Evolutionary conservation across 2,329 filamentous ascomycete genomes (phyloP), one percentile per base, ranked within the genome.

Genomic region (Aspergillus sp.): DNA sequence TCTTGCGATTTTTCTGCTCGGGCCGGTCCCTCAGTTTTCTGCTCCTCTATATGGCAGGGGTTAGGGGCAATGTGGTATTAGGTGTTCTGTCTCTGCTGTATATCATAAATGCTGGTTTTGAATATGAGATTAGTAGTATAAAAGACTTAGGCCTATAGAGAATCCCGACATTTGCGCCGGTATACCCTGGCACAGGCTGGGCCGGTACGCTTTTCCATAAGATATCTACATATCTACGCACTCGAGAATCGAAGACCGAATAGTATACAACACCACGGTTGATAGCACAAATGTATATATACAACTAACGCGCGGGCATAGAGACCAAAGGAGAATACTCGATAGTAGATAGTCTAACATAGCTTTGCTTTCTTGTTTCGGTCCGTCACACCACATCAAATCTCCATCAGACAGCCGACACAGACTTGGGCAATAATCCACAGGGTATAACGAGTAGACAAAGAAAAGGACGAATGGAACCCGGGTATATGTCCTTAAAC

Each of bases 271-370:
- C 15, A 37, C 21, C 46, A 23, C 23, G 21, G 35, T 55, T 55
- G 45, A 39, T 48, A 56, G 57, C 40, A 62, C 62, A 63, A 62
- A 62, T 61, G 63, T 71, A 70, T 70, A 71, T 71, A 66, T 70
- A 71, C 68, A 71, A 68, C 66, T 64, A 59, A 63, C 61, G 39
- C 52, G 52, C 55, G 52, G 53, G 59, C 35, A 17, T 23, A 46
- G 31, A 51, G 45, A 59, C 58, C 56, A 51, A 59, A 52, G 33
- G 56, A 49, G 54, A 58, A 58, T 45, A 24, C 23, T 39, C 11
- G 27, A 23, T 57, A 23, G 19, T 55, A 52, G 52, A 62, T 60
- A 59, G 59, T 66, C 53, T 62, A 62, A 66, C 62, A 64, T 60
- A 55, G 33, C 45, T 50, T 55, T 57, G 33, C 45, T 50, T 55